Conservation (phyloP, 495 filamentous ascomycete genomes). For the Penicillium antarcticum region DNA sequence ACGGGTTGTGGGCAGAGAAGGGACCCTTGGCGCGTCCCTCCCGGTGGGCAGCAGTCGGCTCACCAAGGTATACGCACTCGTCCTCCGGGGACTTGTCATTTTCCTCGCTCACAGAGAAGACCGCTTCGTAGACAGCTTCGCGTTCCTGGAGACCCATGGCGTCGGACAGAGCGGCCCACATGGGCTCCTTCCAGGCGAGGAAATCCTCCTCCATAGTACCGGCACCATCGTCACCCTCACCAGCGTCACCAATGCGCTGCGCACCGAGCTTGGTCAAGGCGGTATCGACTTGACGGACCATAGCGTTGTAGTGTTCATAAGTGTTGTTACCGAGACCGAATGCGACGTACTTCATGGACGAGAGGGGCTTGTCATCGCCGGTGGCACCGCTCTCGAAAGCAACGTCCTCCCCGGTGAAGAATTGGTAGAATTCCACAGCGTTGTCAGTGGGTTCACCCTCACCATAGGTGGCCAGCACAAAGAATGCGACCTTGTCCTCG, state of each 20-base stretch:
- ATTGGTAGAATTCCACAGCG: constrained; percentile 98
- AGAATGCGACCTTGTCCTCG: constrained; percentile 86
- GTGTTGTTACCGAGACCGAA: constrained; percentile 98
- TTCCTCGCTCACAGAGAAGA: constrained; percentile 79
- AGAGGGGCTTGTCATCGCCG: constrained; percentile 68
- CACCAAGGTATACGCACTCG: constrained; percentile 89
- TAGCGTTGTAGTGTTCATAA: constrained; percentile 98
- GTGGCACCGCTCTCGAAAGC: constrained; percentile 70
- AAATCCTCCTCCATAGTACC: constrained; percentile 99
- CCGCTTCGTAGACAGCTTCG: constrained; percentile 92
- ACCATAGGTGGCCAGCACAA: constrained; percentile 95
- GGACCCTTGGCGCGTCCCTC: constrained; percentile 82
- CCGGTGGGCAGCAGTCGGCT: constrained; percentile 94
- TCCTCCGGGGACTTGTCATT: constrained; percentile 70
- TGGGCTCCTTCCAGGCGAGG: constrained; percentile 98
- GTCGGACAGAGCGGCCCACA: constrained; percentile 84
- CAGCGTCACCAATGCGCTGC: constrained; percentile 76
- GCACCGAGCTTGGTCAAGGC: constrained; percentile 79
- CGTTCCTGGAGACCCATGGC: constrained; percentile 89
- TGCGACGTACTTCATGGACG: constrained; percentile 85
- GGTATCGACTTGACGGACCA: constrained; percentile 88
- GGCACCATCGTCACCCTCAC: constrained; percentile 96
- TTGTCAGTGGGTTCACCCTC: constrained; percentile 99
- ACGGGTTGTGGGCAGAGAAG: constrained; percentile 95
- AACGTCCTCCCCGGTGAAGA: constrained; percentile 77